Evolutionary conservation across 306 rosid species (phyloP).

Genomic region (Psophocarpus tetragonolobus): DNA sequence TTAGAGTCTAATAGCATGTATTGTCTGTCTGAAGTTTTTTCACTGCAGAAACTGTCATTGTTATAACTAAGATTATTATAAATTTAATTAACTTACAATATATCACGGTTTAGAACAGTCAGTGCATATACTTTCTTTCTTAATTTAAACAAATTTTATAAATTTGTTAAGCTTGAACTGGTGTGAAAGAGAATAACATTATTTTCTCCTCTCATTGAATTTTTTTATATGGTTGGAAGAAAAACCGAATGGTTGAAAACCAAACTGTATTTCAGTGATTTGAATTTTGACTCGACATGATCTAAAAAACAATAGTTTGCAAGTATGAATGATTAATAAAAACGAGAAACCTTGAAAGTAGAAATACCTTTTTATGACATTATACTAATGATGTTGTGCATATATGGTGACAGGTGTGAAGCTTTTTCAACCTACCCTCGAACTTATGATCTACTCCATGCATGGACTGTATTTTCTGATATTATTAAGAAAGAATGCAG

Average conservation of each 20-base stretch:
- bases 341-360: background rate
- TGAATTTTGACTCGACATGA: background rate
- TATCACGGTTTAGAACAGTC: too few species aligned
- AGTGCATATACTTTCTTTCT: too few species aligned
- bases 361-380: background rate
- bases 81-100: too few species aligned
- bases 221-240: background rate
- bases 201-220: too few species aligned
- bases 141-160: too few species aligned
- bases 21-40: too few species aligned
- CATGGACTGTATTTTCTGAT: slow-evolving; percentile 71
- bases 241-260: background rate
- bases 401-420: slow-evolving; percentile 57
- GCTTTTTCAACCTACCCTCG: slow-evolving; percentile 83
- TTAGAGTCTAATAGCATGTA: background rate
- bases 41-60: too few species aligned
- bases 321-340: background rate
- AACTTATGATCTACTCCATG: slow-evolving; percentile 75
- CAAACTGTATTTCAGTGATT: background rate
- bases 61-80: too few species aligned
- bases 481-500: slow-evolving; percentile 65
- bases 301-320: background rate
- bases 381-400: background rate
- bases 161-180: background rate
- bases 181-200: too few species aligned